Evolutionary conservation across 1,284 basidiomycete genomes (phyloP).

Genomic region (Tilletia indica): DNA sequence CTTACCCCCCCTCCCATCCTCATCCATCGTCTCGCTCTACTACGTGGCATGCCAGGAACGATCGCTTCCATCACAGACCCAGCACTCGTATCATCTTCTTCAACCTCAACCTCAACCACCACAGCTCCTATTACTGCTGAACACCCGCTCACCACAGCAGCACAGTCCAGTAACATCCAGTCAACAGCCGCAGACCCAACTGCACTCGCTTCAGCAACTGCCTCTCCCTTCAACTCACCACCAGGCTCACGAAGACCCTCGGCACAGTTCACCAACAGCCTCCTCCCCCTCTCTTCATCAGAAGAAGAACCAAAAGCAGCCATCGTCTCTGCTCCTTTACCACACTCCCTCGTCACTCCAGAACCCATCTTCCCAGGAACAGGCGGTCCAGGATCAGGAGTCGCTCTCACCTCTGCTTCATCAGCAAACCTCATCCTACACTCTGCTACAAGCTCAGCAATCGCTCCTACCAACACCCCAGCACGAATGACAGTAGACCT

Average conservation of each 20-base stretch:
- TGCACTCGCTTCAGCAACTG: constrained; percentile 24
- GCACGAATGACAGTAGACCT: constrained; percentile 37
- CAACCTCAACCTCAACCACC: neutral
- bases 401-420: constrained; percentile 9
- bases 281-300: constrained; percentile 26
- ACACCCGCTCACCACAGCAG: neutral
- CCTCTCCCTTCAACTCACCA: constrained; percentile 18
- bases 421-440: constrained; percentile 6
- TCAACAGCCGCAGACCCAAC: constrained; percentile 22
- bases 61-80: constrained; percentile 38
- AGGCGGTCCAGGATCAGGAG: constrained; percentile 10
- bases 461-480: constrained; percentile 32
- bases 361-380: neutral
- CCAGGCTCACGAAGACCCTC: constrained; percentile 28
- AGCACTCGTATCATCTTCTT: constrained; percentile 23
- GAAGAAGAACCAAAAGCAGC: neutral
- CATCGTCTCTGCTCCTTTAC: constrained; percentile 7
- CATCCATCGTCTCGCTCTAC: too few species aligned
- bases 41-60: constrained; percentile 30
- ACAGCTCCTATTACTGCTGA: neutral
- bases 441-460: constrained; percentile 19
- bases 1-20: too few species aligned
- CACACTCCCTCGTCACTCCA: constrained; percentile 12
- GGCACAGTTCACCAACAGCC: constrained; percentile 25
- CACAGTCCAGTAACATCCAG: constrained; percentile 21